phyloP scores from a whole-genome alignment of 805 yeast genomes.

The Lachancea meyersii region DNA sequence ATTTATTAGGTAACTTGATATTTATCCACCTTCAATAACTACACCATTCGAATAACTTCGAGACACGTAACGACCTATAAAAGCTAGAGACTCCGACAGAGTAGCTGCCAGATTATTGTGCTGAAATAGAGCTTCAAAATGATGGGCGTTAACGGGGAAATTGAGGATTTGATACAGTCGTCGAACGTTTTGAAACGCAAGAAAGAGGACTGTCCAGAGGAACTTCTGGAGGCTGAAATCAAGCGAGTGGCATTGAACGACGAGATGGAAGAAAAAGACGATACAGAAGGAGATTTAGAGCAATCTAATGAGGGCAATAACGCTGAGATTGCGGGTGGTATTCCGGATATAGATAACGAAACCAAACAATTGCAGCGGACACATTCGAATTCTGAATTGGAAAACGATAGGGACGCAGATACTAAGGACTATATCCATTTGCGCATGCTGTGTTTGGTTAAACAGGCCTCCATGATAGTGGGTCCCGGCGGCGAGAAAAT shows the following conservation, averaged over 20 bases:
- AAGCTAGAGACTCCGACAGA: no score
- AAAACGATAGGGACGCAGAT: constrained; percentile 34
- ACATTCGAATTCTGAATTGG: neutral
- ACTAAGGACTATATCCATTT: constrained; percentile 54
- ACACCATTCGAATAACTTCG: no score
- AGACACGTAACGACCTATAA: no score
- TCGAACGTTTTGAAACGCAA: constrained; percentile 51
- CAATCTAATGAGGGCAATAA: constrained; percentile 3
- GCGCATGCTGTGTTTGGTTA: constrained; percentile 69
- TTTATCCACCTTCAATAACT: no score
- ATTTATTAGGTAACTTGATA: no score
- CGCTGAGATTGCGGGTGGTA: neutral
- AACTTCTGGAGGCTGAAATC: constrained; percentile 43
- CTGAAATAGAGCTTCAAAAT: no score
- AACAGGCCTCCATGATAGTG: constrained; percentile 68
- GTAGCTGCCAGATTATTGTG: no score
- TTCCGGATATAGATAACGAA: neutral
- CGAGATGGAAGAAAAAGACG: constrained; percentile 5
- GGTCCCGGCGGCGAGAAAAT: constrained; percentile 79
- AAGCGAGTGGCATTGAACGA: constrained; percentile 69
- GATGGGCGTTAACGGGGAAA: neutral
- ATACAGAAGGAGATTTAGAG: neutral
- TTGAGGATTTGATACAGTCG: constrained; percentile 7
- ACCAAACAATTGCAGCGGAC: neutral
- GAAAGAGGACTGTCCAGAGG: constrained; percentile 50